Conservation (phyloP, 2,329 filamentous ascomycete genomes). For the Cladosporium austrohemisphaericum region DNA sequence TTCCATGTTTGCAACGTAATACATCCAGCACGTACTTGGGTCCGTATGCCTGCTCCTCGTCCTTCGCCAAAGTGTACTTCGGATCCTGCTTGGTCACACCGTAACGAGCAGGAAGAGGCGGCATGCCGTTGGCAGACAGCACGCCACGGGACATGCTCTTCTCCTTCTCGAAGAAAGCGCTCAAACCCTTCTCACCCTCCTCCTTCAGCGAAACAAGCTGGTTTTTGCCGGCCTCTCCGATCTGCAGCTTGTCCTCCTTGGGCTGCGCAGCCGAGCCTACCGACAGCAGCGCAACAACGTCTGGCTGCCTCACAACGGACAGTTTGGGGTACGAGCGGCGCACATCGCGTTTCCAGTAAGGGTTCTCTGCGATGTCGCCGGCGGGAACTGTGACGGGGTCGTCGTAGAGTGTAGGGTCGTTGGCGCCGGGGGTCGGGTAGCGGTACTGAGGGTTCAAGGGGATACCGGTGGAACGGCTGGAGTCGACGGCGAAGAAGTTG, state of each 20-base stretch:
- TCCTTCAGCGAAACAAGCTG: constrained; percentile 74
- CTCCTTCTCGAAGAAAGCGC: constrained; percentile 68
- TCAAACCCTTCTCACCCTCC: constrained; percentile 69
- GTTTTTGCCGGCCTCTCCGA: constrained; percentile 69
- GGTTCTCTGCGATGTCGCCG: constrained; percentile 82
- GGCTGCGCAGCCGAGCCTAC: constrained; percentile 79
- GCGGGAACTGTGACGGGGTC: constrained; percentile 82
- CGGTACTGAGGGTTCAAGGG: constrained; percentile 92
- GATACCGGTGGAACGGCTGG: constrained; percentile 83
- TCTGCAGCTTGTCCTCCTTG: constrained; percentile 70
- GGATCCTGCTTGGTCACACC: background rate
- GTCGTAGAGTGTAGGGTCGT: constrained; percentile 68
- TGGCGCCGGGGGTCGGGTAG: constrained; percentile 72
- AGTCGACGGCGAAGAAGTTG: constrained; percentile 72
- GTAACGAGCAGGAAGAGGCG: constrained; percentile 67
- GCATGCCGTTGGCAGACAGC: constrained; percentile 72
- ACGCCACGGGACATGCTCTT: constrained; percentile 53
- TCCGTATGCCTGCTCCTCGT: constrained; percentile 69
- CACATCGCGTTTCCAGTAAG: constrained; percentile 92
- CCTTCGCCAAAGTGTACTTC: constrained; percentile 64
- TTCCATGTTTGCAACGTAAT: no score
- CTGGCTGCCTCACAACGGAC: constrained; percentile 75
- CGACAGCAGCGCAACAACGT: constrained; percentile 78
- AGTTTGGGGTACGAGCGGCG: constrained; percentile 78
- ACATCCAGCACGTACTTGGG: constrained; percentile 39